Conservation (phyloP, 169 alveolate genomes). For the Cryptosporidium tyzzeri region DNA sequence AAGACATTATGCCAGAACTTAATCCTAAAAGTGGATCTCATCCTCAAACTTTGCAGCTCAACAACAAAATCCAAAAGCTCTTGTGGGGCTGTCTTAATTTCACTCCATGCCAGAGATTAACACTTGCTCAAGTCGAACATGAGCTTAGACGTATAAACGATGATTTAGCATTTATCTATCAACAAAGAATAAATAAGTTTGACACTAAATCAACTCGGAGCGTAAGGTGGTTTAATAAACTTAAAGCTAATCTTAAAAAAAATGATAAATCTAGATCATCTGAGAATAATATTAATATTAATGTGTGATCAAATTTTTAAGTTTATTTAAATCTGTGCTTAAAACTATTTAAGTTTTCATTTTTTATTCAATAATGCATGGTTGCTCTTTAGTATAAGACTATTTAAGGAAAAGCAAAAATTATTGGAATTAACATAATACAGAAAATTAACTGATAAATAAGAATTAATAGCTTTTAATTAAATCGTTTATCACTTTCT, state of each 20-base stretch:
- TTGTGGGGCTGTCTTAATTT: constrained; percentile 70
- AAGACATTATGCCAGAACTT: constrained; percentile 45
- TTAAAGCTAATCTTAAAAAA: not conserved
- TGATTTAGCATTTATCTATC: constrained; percentile 7
- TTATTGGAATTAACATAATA: too few relatives aligned
- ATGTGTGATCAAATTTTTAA: not conserved
- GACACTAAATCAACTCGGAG: not conserved
- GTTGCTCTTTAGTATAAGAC: not conserved
- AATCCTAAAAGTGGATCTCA: not conserved
- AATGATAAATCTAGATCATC: not conserved
- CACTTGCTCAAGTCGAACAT: constrained; percentile 61
- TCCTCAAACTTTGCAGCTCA: not conserved
- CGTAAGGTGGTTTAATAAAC: not conserved
- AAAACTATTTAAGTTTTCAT: too few relatives aligned
- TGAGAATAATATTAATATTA: not conserved
- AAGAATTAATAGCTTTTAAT: too few relatives aligned
- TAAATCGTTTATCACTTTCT: too few relatives aligned
- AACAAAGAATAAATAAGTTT: not conserved
- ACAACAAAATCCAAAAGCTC: constrained; percentile 18
- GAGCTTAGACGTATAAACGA: constrained; percentile 27
- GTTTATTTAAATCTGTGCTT: not conserved
- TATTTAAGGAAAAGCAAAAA: not conserved
- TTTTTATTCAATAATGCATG: too few relatives aligned
- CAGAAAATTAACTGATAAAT: not conserved
- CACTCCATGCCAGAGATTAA: constrained; percentile 47